Evolutionary conservation across 2,329 filamentous ascomycete species (phyloP).

Genomic region (Claviceps maximensis): DNA sequence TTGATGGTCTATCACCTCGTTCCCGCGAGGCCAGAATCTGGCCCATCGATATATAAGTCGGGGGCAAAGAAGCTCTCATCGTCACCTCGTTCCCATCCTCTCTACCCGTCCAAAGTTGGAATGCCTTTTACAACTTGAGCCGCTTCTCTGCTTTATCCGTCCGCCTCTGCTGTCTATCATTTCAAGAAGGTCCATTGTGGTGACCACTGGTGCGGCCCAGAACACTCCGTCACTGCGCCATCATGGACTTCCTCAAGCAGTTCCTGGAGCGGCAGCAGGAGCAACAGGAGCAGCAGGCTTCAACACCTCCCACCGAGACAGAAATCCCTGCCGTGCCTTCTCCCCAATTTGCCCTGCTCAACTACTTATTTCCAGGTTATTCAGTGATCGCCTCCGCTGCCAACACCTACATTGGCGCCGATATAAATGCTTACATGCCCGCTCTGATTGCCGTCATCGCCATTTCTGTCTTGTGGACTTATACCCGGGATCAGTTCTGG

Average conservation of each 20-base stretch:
- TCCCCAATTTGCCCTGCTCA: constrained; percentile 37
- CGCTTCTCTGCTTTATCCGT: not conserved
- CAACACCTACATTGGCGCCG: constrained; percentile 44
- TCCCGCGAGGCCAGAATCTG: not conserved
- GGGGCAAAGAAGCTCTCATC: not conserved
- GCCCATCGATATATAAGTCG: not conserved
- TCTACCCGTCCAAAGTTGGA: too few relatives aligned
- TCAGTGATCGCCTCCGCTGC: constrained; percentile 40
- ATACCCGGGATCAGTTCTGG: constrained; percentile 36
- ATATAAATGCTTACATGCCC: constrained; percentile 50
- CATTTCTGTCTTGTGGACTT: constrained; percentile 37
- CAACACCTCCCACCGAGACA: constrained; percentile 7
- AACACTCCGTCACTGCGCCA: not conserved
- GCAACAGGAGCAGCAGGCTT: constrained; percentile 1
- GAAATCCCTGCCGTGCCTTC: constrained; percentile 9
- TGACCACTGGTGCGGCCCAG: not conserved
- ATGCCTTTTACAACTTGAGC: not conserved
- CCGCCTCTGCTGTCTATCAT: not conserved
- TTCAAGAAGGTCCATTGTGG: not conserved
- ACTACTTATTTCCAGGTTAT: constrained; percentile 54
- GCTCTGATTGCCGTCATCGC: constrained; percentile 37
- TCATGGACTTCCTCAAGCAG: constrained; percentile 6
- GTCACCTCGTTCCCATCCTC: not conserved
- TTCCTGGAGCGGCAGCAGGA: not conserved
- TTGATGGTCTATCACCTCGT: not conserved